Base-by-base conservation (phyloP, 2,329 filamentous ascomycete genomes). In the Neopestalotiopsis sp. region DNA sequence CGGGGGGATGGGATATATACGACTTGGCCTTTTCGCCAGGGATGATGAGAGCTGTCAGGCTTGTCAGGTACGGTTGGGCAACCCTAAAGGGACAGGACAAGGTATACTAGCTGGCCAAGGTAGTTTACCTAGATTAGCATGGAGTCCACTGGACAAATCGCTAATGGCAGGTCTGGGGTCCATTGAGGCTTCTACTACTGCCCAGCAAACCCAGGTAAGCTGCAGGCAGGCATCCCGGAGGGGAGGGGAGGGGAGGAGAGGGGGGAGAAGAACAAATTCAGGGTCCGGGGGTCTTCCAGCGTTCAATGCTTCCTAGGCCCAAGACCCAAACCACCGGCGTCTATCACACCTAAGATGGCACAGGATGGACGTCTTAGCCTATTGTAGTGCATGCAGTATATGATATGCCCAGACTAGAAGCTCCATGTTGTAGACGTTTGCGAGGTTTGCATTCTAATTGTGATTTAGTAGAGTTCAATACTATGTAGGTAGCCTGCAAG, bases 61-160 rank as follows among this genome's bases (percentile, higher is more conserved):
- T 40, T 61, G 59, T 61, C 59, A 61, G 59, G 59, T 61, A 61
- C 59, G 32, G 32, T 34, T 28, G 30, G 57, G 17, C 24, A 40
- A 34, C 59, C 57, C 30, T 30, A 61, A 20, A 61, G 32, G 20
- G 59, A 34, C 30, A 17, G 59, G 59, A 61, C 34, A 61, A 30
- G 34, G 7, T 38, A 38, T 7, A 10, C 34, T 38, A 38, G 34
- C 6, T 38, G 10, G 24, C 34, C 34, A 7, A 38, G 34, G 34
- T 38, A 38, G 34, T 7, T 38, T 7, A 38, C 10, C 6, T 38
- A 38, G 34, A 10, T 38, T 2, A 38, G 34, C 34, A 30, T 59
- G 32, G 59, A 34, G 30, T 14, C 45, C 45, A 52, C 10, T 38
- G 34, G 34, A 38, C 10, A 10, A 10, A 38, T 10, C 24, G 24